Conservation (phyloP, 495 filamentous ascomycete species). For the Recurvomyces mirabilis region DNA sequence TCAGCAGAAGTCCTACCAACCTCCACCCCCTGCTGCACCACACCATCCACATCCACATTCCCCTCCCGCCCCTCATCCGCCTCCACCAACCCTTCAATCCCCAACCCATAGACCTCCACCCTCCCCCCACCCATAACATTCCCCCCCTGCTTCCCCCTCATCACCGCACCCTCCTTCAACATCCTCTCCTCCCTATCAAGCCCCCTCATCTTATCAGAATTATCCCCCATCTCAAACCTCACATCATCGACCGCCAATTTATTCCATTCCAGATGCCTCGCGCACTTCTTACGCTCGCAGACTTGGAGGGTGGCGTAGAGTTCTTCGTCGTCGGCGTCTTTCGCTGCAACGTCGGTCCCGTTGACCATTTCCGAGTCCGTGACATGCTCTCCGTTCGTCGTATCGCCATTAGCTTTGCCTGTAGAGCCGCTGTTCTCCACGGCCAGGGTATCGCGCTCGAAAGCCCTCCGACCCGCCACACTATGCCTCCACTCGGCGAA, state of each 20-base stretch:
- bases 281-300: conserved; percentile 32
- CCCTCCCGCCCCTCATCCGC: neutral
- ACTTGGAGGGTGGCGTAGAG: conserved; percentile 11
- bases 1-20: no score
- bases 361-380: neutral
- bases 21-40: neutral
- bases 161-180: conserved; percentile 25
- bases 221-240: conserved; percentile 29
- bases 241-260: conserved; percentile 32
- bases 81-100: neutral
- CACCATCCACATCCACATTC: neutral
- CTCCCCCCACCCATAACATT: neutral
- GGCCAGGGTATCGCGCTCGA: conserved; percentile 21
- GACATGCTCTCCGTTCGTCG: conserved; percentile 10
- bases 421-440: conserved; percentile 1
- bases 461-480: conserved; percentile 22
- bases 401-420: neutral
- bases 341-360: conserved; percentile 5
- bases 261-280: conserved; percentile 30
- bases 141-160: conserved; percentile 9
- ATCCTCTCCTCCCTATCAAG: conserved; percentile 30
- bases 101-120: conserved; percentile 15
- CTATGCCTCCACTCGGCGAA: conserved; percentile 36
- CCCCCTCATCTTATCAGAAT: conserved; percentile 28
- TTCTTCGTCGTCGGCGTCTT: conserved; percentile 5